Percentiles rank a stretch among this genome's conserved stretches.
phyloP scores from a whole-genome alignment of 1,139 yeast species.

The Kurtzmaniella quercitrusa region DNA sequence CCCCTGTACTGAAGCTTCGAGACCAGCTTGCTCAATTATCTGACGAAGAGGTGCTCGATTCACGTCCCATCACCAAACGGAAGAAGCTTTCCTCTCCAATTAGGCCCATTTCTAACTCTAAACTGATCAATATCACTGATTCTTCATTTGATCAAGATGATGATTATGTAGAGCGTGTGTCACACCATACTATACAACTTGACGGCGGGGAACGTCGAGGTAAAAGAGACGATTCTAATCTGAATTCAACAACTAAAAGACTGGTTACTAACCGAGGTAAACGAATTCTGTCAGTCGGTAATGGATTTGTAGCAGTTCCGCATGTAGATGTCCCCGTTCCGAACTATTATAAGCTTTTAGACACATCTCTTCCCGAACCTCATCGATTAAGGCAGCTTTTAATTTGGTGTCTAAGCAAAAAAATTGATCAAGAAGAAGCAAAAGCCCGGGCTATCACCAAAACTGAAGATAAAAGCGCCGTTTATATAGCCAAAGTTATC shows the following conservation, averaged over 20 bases:
- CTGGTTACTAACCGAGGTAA: slow-evolving; percentile 63
- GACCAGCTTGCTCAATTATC: slow-evolving; percentile 20
- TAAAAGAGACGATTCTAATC: background rate
- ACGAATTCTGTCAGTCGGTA: slow-evolving; percentile 70
- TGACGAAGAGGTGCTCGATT: slow-evolving; percentile 11
- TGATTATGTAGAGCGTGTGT: slow-evolving; percentile 27
- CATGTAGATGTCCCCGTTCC: slow-evolving; percentile 56
- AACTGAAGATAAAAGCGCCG: slow-evolving; percentile 34
- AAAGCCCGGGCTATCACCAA: slow-evolving; percentile 16
- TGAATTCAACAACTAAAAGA: slow-evolving; percentile 21
- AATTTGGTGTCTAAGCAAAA: slow-evolving; percentile 63
- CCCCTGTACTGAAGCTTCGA: slow-evolving; percentile 24
- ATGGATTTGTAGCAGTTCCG: slow-evolving; percentile 66
- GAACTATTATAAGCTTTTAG: slow-evolving; percentile 62
- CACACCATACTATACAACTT: slow-evolving; percentile 20
- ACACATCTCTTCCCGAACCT: slow-evolving; percentile 63
- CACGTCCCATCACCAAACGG: background rate
- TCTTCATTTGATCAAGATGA: slow-evolving; percentile 12
- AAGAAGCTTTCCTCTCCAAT: background rate
- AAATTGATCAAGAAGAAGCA: slow-evolving; percentile 35
- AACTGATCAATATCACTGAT: slow-evolving; percentile 1
- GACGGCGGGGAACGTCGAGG: slow-evolving; percentile 3
- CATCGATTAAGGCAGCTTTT: slow-evolving; percentile 68
- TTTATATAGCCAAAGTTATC: slow-evolving; percentile 57
- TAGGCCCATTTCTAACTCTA: background rate